These are phyloP conservation scores for Ailanthus altissimus DNA, from an alignment of 345 rosid species.

Conservation along the genomic window DNA sequence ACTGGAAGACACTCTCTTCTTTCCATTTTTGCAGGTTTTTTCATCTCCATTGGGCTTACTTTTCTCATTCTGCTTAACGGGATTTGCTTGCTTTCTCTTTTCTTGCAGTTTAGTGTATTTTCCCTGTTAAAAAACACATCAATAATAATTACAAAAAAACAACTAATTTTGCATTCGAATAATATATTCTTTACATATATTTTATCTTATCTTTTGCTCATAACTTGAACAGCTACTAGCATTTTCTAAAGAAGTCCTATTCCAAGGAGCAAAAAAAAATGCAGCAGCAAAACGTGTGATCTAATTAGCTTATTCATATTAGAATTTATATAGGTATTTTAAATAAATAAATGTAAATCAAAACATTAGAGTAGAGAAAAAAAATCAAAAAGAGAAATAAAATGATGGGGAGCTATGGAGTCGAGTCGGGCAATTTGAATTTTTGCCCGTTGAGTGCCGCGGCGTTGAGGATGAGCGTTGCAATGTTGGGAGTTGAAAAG, in stretches of 20 bases:
- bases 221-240: neutral
- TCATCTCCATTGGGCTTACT: constrained; percentile 19
- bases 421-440: too few relatives aligned
- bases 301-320: too few relatives aligned
- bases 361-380: too few relatives aligned
- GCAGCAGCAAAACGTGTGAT: too few relatives aligned
- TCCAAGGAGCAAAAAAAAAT: neutral
- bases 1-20: constrained; percentile 35
- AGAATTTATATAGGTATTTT: too few relatives aligned
- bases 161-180: neutral
- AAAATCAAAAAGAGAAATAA: too few relatives aligned
- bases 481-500: too few relatives aligned
- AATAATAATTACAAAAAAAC: neutral
- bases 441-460: too few relatives aligned
- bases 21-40: constrained; percentile 33
- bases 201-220: too few relatives aligned
- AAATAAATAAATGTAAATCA: too few relatives aligned
- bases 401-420: too few relatives aligned
- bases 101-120: constrained; percentile 9
- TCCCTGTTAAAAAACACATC: constrained; percentile 13
- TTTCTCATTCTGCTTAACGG: constrained; percentile 26
- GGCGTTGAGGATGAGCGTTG: too few relatives aligned
- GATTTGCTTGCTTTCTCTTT: constrained; percentile 14
- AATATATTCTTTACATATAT: neutral
- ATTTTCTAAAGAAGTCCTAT: neutral